Evolutionary conservation across 768 basidiomycete genomes (phyloP), one percentile per base, ranked within the genome.

Genomic region (Boletus subparvulus): DNA sequence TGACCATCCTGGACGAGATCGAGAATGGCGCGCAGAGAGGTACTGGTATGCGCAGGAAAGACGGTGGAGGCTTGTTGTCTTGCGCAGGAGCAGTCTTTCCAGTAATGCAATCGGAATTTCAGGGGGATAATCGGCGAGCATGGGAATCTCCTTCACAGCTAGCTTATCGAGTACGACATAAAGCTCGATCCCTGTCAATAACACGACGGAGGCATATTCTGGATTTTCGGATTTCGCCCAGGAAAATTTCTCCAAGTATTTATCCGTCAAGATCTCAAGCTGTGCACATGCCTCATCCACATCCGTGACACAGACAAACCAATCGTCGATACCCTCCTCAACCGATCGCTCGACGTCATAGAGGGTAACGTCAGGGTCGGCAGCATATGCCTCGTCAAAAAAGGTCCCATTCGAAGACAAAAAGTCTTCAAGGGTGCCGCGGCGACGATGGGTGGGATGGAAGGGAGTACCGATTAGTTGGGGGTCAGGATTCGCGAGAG

Each of bases 301-400:
- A 5, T 43, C 24, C 1, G 33, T 30, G 47, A 63, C 68, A 37
- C 2, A 9, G 10, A 41, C 30, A 14, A 74, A 56, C 77, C 77
- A 79, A 14, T 37, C 43, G 19, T 73, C 69, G 4, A 80, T 58
- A 13, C 56, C 54, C 3, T 67, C 58, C 45, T 68, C 57, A 48
- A 78, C 67, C 10, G 65, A 54, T 11, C 42, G 51, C 56, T 80
- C 77, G 17, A 80, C 69, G 48, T 78, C 78, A 13, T 62, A 70
- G 1, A 80, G 65, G 1, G 67, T 61, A 5, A 59, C 4, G 54
- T 37, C 37, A 32, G 59, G 51, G 4, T 68, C 66, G 1, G 11
- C 35, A 19, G 6, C 0, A 47, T 59, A 47, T 16, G 52, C 54
- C 2, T 51, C 50, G 2, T 30, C 14, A 6, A 68, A 52, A 50